Percentiles rank a stretch among this genome's conserved stretches.
Evolutionary conservation across 768 basidiomycete genomes (phyloP).

Genomic region (Naganishia friedmannii): DNA sequence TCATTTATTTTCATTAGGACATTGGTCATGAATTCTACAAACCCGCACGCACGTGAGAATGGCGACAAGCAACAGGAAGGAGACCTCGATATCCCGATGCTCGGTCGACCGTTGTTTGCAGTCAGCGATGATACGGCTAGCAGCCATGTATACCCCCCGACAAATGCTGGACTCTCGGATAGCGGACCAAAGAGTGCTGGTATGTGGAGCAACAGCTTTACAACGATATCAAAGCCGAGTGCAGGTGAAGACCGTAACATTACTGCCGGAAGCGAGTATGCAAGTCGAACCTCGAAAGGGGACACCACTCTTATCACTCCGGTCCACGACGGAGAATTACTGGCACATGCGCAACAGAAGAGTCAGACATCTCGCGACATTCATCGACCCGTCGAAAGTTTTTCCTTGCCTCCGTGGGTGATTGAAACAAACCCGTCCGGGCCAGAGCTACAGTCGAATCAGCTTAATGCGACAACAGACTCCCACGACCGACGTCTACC

Average conservation of each 20-base stretch:
- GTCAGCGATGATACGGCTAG: neutral
- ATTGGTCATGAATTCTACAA: neutral
- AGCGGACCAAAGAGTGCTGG: neutral
- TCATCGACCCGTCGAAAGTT: neutral
- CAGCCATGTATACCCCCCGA: neutral
- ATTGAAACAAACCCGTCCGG: neutral
- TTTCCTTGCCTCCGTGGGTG: slow-evolving; percentile 1
- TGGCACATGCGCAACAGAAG: neutral
- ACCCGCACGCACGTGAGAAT: neutral
- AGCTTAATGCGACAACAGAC: neutral
- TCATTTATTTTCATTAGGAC: neutral
- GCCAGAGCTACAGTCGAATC: neutral
- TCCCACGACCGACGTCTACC: neutral
- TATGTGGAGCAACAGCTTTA: neutral
- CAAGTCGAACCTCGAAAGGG: neutral
- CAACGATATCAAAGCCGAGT: neutral
- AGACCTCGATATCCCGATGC: neutral
- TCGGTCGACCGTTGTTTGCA: neutral
- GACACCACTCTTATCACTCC: neutral
- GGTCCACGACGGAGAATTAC: neutral
- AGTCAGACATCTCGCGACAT: neutral
- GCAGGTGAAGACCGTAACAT: neutral
- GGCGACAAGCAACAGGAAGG: neutral
- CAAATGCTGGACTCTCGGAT: neutral
- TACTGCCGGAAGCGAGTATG: neutral